Percentiles rank a stretch among this genome's conserved stretches.
phyloP scores from a whole-genome alignment of 2,329 filamentous ascomycete genomes.

The Colletotrichum phormii region DNA sequence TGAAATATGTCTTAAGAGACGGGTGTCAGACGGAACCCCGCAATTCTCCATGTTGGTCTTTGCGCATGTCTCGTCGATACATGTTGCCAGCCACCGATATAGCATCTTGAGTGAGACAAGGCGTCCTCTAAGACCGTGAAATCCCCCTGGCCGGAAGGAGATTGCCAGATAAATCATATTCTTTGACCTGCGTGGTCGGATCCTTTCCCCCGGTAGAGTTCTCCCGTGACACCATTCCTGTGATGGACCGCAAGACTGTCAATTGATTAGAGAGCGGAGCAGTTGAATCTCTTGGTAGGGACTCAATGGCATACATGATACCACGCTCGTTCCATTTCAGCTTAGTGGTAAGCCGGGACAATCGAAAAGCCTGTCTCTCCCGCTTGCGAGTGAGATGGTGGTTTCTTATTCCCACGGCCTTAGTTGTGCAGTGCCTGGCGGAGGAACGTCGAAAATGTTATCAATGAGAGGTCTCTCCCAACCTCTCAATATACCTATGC shows the following conservation, averaged over 20 bases:
- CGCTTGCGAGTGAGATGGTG: conserved; percentile 4
- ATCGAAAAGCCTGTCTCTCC: neutral
- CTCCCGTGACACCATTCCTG: neutral
- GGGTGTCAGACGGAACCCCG: conserved; percentile 24
- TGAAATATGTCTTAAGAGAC: conserved; percentile 14
- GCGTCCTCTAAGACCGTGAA: neutral
- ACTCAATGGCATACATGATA: neutral
- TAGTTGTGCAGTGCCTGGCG: neutral
- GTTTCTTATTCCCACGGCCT: neutral
- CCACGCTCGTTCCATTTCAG: conserved; percentile 2
- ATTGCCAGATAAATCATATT: neutral
- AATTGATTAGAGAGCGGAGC: conserved; percentile 4
- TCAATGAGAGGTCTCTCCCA: neutral
- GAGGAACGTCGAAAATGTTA: neutral
- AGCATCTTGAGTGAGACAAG: neutral
- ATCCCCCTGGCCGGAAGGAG: neutral
- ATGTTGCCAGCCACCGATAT: neutral
- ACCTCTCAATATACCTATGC: neutral
- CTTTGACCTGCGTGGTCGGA: neutral
- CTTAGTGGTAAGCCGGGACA: neutral
- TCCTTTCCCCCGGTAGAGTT: neutral
- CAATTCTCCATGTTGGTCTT: conserved; percentile 8
- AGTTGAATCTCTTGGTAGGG: conserved; percentile 5
- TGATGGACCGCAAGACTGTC: neutral
- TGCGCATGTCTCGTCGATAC: conserved; percentile 12